Conservation (phyloP, 371 early-diverging fungal genomes). For the Mucor plumbeus region DNA sequence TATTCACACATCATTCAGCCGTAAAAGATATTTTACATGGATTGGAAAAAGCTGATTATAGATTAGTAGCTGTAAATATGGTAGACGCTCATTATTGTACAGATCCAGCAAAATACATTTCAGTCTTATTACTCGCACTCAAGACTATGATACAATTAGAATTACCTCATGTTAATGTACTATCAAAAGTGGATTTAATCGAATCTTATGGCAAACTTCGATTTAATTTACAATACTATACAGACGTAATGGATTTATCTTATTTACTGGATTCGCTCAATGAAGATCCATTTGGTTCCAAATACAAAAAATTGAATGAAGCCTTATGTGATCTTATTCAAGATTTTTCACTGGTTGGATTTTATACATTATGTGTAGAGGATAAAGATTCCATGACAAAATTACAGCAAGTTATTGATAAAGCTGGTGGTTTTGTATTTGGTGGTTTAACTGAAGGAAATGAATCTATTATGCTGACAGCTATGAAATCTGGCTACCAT, state of each 20-base stretch:
- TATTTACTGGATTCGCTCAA: constrained; percentile 81
- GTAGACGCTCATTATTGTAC: constrained; percentile 95
- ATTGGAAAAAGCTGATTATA: constrained; percentile 75
- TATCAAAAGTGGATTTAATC: constrained; percentile 95
- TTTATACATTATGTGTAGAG: constrained; percentile 86
- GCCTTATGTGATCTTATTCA: constrained; percentile 90
- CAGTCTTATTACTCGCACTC: constrained; percentile 84
- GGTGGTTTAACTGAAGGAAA: constrained; percentile 84
- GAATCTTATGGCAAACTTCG: constrained; percentile 76
- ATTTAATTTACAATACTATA: constrained; percentile 93
- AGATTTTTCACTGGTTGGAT: constrained; percentile 90
- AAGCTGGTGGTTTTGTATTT: constrained; percentile 92
- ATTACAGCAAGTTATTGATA: constrained; percentile 83
- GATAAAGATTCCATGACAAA: constrained; percentile 85
- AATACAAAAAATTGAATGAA: constrained; percentile 76
- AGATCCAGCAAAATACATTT: constrained; percentile 92
- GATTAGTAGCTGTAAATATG: constrained; percentile 91
- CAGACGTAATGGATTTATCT: constrained; percentile 88
- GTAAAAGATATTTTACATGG: constrained; percentile 80
- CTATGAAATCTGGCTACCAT: constrained; percentile 59
- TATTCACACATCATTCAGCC: constrained; percentile 93
- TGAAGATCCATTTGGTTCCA: constrained; percentile 69
- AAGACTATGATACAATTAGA: constrained; percentile 94
- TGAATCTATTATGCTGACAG: constrained; percentile 75
- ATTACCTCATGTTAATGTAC: constrained; percentile 94